Conservation (phyloP, 805 yeast species). For the Saturnispora kantuleensis region DNA sequence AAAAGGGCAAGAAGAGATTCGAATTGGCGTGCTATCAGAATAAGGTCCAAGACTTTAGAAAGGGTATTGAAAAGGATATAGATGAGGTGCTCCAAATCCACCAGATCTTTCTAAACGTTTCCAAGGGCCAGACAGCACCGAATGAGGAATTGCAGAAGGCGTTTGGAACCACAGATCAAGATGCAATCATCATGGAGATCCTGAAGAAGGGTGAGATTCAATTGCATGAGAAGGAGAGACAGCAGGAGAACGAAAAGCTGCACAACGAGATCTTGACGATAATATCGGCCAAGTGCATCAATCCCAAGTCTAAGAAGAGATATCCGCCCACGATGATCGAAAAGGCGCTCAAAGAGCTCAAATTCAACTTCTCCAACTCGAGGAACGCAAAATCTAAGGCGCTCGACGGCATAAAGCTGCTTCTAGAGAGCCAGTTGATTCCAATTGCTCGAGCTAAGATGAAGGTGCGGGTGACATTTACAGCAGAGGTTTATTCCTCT, state of each 20-base stretch:
- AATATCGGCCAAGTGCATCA: constrained; percentile 82
- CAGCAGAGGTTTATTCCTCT: constrained; percentile 41
- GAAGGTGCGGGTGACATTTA: constrained; percentile 64
- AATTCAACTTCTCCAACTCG: constrained; percentile 62
- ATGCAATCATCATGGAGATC: constrained; percentile 70
- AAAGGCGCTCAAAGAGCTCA: constrained; percentile 68
- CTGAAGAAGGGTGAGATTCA: constrained; percentile 89
- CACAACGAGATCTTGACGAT: constrained; percentile 70
- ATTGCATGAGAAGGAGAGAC: constrained; percentile 86
- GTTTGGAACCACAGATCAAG: constrained; percentile 69
- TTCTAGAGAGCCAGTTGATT: constrained; percentile 70
- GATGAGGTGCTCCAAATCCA: constrained; percentile 95
- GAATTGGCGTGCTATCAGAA: constrained; percentile 96
- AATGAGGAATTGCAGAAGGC: constrained; percentile 67
- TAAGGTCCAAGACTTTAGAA: constrained; percentile 91
- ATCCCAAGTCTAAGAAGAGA: constrained; percentile 80
- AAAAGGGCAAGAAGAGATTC: constrained; percentile 82
- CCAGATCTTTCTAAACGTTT: constrained; percentile 86
- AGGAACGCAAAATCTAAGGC: constrained; percentile 72
- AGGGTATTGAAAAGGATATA: constrained; percentile 79
- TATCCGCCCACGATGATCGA: constrained; percentile 93
- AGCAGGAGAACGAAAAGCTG: constrained; percentile 46
- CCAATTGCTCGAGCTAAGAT: constrained; percentile 93
- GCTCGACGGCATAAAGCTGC: constrained; percentile 73
- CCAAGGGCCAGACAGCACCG: constrained; percentile 89